Percentiles rank a stretch among this genome's conserved stretches.
These are phyloP conservation scores for Phylloporus sp. DNA, from an alignment of 1,284 basidiomycete genomes.

Conservation along the genomic window DNA sequence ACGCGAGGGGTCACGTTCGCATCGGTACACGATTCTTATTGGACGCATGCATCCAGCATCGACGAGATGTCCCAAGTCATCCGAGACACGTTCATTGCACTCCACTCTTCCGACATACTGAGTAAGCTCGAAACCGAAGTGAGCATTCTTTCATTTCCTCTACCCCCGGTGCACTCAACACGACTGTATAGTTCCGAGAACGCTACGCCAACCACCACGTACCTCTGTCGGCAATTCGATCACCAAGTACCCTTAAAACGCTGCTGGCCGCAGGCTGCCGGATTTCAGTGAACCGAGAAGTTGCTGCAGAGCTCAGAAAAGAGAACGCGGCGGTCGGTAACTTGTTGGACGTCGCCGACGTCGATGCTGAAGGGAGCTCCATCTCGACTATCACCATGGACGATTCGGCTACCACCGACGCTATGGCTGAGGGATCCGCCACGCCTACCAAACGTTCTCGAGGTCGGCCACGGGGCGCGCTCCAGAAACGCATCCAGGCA, in stretches of 20 bases:
- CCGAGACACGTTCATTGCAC: constrained; percentile 91
- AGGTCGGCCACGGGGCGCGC: constrained; percentile 22
- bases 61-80: constrained; percentile 92
- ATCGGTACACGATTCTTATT: constrained; percentile 98
- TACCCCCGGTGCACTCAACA: background rate
- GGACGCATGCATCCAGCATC: constrained; percentile 93
- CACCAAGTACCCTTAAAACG: constrained; percentile 40
- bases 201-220: constrained; percentile 81
- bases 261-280: constrained; percentile 48
- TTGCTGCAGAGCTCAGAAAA: constrained; percentile 43
- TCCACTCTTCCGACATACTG: constrained; percentile 90
- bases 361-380: constrained; percentile 25
- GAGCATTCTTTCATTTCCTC: constrained; percentile 11
- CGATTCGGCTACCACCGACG: background rate
- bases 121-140: constrained; percentile 63
- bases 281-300: constrained; percentile 45
- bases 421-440: constrained; percentile 13
- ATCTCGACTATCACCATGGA: constrained; percentile 28
- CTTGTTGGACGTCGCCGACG: constrained; percentile 31
- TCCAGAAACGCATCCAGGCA: constrained; percentile 17
- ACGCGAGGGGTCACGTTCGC: constrained; percentile 83
- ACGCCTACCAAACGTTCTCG: constrained; percentile 23
- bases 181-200: constrained; percentile 62
- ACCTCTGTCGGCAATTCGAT: constrained; percentile 60
- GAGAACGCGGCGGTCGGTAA: constrained; percentile 31